A percentile compares a stretch with the other conserved stretches of the same genome.
Evolutionary conservation across 2,329 filamentous ascomycete species (phyloP).

Genomic region (Fusarium virguliforme): DNA sequence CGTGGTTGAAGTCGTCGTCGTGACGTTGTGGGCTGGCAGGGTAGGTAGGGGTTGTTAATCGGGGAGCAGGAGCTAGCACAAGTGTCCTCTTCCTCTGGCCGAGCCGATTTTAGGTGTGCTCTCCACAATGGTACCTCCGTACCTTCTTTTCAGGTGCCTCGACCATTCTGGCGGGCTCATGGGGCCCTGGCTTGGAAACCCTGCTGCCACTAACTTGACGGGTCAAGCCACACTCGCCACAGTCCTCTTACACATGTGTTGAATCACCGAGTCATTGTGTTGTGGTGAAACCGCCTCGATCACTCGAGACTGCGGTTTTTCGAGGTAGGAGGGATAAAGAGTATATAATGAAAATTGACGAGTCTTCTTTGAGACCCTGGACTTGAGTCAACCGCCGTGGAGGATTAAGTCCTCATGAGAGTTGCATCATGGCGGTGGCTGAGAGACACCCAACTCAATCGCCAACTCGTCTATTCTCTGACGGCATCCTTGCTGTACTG

Average conservation of each 20-base stretch:
- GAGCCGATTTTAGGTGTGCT: conserved; percentile 49
- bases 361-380: background rate
- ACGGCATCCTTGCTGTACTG: too few relatives aligned
- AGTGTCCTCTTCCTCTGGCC: conserved; percentile 51
- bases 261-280: background rate
- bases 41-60: conserved; percentile 45
- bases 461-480: too few relatives aligned
- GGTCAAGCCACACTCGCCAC: conserved; percentile 30
- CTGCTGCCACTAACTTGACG: conserved; percentile 24
- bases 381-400: background rate
- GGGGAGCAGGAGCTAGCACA: conserved; percentile 49
- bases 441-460: background rate
- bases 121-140: conserved; percentile 46
- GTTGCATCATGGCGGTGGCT: background rate
- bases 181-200: conserved; percentile 19
- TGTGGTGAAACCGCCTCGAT: background rate
- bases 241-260: background rate
- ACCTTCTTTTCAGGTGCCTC: conserved; percentile 15
- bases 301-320: background rate
- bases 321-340: too few relatives aligned
- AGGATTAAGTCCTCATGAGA: background rate
- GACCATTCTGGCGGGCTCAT: conserved; percentile 21
- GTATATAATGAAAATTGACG: background rate
- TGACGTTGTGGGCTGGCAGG: conserved; percentile 48
- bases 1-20: conserved; percentile 42